phyloP scores from a whole-genome alignment of 2,329 filamentous ascomycete genomes.

The Apiospora phragmitis region DNA sequence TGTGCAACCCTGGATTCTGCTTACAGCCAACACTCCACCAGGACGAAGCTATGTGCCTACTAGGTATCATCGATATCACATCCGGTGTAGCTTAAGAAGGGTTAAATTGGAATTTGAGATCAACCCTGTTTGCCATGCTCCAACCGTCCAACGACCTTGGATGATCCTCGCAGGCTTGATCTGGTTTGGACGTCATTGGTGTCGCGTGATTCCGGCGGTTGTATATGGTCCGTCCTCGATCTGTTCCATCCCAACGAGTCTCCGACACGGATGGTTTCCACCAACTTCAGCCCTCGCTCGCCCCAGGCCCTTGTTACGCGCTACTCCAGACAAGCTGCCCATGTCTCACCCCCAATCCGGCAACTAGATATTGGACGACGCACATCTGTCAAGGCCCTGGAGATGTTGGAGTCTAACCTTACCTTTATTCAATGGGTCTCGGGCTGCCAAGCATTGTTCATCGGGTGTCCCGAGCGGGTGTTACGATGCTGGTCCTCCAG shows the following conservation, averaged over 20 bases:
- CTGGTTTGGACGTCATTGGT: neutral
- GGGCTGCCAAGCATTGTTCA: neutral
- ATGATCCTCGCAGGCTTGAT: neutral
- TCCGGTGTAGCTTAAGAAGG: neutral
- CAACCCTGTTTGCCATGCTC: neutral
- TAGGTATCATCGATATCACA: neutral
- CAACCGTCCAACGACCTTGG: neutral
- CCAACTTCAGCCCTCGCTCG: neutral
- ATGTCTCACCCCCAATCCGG: neutral
- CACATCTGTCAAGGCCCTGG: neutral
- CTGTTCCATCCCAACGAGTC: constrained; percentile 3
- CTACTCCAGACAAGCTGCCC: constrained; percentile 4
- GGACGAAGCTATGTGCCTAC: neutral
- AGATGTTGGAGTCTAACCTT: neutral
- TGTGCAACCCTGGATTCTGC: neutral
- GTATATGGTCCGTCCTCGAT: neutral
- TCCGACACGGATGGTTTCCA: constrained; percentile 8
- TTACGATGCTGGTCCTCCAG: neutral
- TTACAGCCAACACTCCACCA: neutral
- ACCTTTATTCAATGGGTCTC: constrained; percentile 7
- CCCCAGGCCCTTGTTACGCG: neutral
- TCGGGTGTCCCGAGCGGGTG: neutral
- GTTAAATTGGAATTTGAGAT: neutral
- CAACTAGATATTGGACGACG: neutral
- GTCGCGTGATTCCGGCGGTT: neutral